Base-by-base conservation (phyloP, 2,329 filamentous ascomycete species). In the Arthrobotrys conoides region DNA sequence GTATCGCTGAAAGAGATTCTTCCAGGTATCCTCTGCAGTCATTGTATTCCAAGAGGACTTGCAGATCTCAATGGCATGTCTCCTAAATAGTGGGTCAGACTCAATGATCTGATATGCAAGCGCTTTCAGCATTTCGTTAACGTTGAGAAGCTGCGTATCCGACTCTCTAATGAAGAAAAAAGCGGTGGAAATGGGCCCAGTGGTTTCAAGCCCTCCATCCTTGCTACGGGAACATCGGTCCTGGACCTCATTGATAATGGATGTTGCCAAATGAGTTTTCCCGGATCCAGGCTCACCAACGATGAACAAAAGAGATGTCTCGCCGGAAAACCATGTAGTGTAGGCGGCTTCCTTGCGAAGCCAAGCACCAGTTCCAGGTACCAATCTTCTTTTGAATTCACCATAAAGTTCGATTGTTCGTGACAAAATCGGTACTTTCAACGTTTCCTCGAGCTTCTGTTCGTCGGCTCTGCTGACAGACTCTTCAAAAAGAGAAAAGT, bases 121-220 rank as follows among this genome's bases (percentile, higher is more conserved):
- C 38, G 53, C 18, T 30, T 59, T 59, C 33, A 59, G 30, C 53
- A 59, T 59, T 16, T 41, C 53, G 33, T 59, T 59, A 14, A 59
- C 53, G 24, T 59, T 41, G 6, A 59, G 33, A 0, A 59, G 33
- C 10, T 59, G 53, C 9, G 53, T 41, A n/a, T 59, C 53, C 10
- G 53, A 59, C 24, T 59, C 53, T 41, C 33, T 38, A 22, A 59
- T 41, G 6, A 59, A 59, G n/a, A 59, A 59, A 18, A 59, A 59
- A 5, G 53, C 53, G 1, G 33, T 41, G 9, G 30, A 4, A 20
- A 22, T 59, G 14, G 9, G 30, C 3, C 18, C 53, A 2, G 53
- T 41, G 4, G 2, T 1, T 18, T 5, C 18, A 20, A 5, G 2
- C 5, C n/a, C n/a, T 12, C 27, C 27, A 55, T 18, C 22, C 5